Evolutionary conservation across 805 yeast species (phyloP), one percentile per base, ranked within the genome.

Genomic region (Candida taoyuanica): DNA sequence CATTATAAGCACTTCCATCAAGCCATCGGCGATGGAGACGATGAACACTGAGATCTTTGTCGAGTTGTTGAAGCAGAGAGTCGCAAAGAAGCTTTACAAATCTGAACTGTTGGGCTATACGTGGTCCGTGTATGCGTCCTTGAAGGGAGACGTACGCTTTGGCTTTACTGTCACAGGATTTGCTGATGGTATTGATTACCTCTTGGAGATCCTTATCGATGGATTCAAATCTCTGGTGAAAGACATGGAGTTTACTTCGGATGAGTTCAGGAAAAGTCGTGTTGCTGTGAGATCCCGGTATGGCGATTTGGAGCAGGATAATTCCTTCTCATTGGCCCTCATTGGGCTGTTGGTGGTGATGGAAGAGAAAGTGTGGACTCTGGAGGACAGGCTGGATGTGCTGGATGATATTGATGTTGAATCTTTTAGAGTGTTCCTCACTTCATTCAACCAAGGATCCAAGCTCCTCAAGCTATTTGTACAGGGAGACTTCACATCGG

Each of bases 61-160:
- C 8, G 77, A 74, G 34, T 36, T 77, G 3, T 45, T 78, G 4
- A 74, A 69, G 17, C 49, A 55, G 1, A 52, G 56, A 12, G 49
- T 81, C 1, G 56, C 68, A 17, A 54, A 61, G 5, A 42, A 45
- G 5, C 48, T 83, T 2, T 83, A 81, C 50, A 71, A 74, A 1
- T 68, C 78, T 1, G 74, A 78, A 39, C 52, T 67, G n/a, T 41
- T 78, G 8, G 77, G 79, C 2, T 78, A 69, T 49, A 53, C 71
- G 0, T 82, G 82, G 74, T 78, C 74, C 15, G 43, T 82, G 0
- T 62, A 58, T 26, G 73, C 86, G 0, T 74, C 81, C 4, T 43
- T 64, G 12, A 73, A 72, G 45, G 80, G 84, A 5, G 75, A 70
- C 36, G 67, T 70, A 1, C 71, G 80, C 6, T 52, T 83, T 6